These are phyloP conservation scores for Aspergillus melleus DNA, from an alignment of 2,329 filamentous ascomycete species.

Conservation along the genomic window DNA sequence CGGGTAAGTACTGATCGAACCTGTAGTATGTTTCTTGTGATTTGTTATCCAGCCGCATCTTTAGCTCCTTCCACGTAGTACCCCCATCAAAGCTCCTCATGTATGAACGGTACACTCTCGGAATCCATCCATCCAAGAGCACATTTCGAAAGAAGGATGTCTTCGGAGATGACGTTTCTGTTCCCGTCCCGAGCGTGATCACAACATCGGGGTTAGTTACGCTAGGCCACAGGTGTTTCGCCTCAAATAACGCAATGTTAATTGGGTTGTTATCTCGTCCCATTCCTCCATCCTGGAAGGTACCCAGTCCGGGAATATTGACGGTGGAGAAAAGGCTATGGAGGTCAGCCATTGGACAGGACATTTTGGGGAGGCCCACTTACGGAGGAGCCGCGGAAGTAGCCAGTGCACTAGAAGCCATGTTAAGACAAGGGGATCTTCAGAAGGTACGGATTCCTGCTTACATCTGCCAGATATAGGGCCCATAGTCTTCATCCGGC, in stretches of 20 bases:
- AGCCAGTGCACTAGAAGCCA: not conserved
- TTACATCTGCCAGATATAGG: conserved; percentile 8
- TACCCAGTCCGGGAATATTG: conserved; percentile 12
- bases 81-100: no score
- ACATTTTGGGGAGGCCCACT: not conserved
- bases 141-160: conserved; percentile 13
- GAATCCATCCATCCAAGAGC: conserved; percentile 15
- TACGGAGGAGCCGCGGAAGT: conserved; percentile 1
- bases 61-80: no score
- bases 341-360: not conserved
- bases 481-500: conserved; percentile 1
- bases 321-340: conserved; percentile 12
- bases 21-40: no score
- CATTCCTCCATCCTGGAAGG: conserved; percentile 19
- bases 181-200: conserved; percentile 16
- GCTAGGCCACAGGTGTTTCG: conserved; percentile 12
- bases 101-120: conserved; percentile 11
- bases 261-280: conserved; percentile 11
- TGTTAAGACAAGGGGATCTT: no score
- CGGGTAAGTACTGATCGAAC: no score
- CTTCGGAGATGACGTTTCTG: not conserved
- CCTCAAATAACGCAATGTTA: conserved; percentile 9
- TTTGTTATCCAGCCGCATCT: no score
- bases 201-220: conserved; percentile 10
- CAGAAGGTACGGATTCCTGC: not conserved